phyloP scores from a whole-genome alignment of 2,329 filamentous ascomycete species.

The Exserohilum rostratum region DNA sequence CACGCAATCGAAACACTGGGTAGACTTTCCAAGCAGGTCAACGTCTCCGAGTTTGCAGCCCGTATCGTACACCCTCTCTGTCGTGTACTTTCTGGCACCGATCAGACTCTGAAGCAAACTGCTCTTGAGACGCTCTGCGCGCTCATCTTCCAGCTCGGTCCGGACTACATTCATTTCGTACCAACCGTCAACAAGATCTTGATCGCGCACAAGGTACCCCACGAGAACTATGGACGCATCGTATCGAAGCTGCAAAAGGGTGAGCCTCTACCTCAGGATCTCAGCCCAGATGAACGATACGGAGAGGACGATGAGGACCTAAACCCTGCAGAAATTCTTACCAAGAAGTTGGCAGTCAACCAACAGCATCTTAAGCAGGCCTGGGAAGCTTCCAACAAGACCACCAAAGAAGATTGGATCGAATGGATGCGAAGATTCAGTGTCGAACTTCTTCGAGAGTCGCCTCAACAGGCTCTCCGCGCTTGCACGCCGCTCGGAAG shows the following conservation, averaged over 20 bases:
- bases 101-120: conserved; percentile 75
- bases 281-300: conserved; percentile 85
- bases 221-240: conserved; percentile 90
- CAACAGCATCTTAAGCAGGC: conserved; percentile 95
- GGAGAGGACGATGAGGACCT: conserved; percentile 79
- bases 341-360: conserved; percentile 96
- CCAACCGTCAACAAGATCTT: conserved; percentile 89
- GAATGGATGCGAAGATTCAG: conserved; percentile 98
- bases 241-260: conserved; percentile 93
- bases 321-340: conserved; percentile 79
- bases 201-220: conserved; percentile 78
- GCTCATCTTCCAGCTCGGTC: conserved; percentile 92
- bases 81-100: conserved; percentile 75
- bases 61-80: conserved; percentile 95
- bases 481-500: conserved; percentile 91
- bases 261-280: conserved; percentile 90
- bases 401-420: conserved; percentile 98
- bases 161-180: conserved; percentile 93
- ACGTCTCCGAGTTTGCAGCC: conserved; percentile 94
- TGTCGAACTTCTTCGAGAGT: conserved; percentile 91
- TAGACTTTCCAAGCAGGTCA: conserved; percentile 92
- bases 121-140: conserved; percentile 94
- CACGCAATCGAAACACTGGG: conserved; percentile 93
- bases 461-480: conserved; percentile 90
- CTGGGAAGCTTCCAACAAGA: conserved; percentile 96